A percentile compares a stretch with the other conserved stretches of the same genome.
Conservation (phyloP, 495 filamentous ascomycete species). For the Penicilliopsis zonata region DNA sequence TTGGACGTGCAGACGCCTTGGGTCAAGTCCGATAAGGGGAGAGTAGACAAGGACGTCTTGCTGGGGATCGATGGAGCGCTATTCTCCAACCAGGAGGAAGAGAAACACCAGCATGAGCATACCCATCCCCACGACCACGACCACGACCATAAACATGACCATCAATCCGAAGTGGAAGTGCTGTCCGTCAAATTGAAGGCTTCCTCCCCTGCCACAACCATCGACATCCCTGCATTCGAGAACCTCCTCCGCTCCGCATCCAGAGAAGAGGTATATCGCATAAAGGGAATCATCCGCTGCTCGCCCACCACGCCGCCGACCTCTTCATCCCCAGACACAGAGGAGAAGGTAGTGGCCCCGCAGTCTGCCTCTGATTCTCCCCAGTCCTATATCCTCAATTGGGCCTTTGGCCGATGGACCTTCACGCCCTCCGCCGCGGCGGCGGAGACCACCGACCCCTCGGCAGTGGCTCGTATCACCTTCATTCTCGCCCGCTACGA, state of each 20-base stretch:
- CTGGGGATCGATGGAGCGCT: slow-evolving; percentile 80
- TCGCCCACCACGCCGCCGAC: slow-evolving; percentile 40
- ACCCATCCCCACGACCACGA: slow-evolving; percentile 11
- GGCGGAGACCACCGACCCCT: slow-evolving; percentile 23
- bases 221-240: slow-evolving; percentile 56
- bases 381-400: slow-evolving; percentile 73
- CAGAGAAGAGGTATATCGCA: slow-evolving; percentile 89
- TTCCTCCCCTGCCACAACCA: slow-evolving; percentile 14
- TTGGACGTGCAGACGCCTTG: slow-evolving; percentile 69
- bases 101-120: slow-evolving; percentile 6
- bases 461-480: slow-evolving; percentile 58
- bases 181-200: slow-evolving; percentile 58
- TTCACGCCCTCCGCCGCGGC: slow-evolving; percentile 51
- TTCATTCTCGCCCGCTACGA: slow-evolving; percentile 77
- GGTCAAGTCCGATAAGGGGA: slow-evolving; percentile 69
- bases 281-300: slow-evolving; percentile 69
- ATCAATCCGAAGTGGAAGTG: slow-evolving; percentile 86
- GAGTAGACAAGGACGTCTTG: slow-evolving; percentile 62
- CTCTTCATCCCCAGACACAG: slow-evolving; percentile 26
- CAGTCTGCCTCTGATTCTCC: background rate
- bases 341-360: background rate
- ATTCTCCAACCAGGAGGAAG: slow-evolving; percentile 39
- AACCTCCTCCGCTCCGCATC: slow-evolving; percentile 55
- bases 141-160: slow-evolving; percentile 30
- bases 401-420: slow-evolving; percentile 95